These are phyloP conservation scores for Dalbergia oliveri DNA, from an alignment of 306 rosid genomes.

Conservation along the genomic window DNA sequence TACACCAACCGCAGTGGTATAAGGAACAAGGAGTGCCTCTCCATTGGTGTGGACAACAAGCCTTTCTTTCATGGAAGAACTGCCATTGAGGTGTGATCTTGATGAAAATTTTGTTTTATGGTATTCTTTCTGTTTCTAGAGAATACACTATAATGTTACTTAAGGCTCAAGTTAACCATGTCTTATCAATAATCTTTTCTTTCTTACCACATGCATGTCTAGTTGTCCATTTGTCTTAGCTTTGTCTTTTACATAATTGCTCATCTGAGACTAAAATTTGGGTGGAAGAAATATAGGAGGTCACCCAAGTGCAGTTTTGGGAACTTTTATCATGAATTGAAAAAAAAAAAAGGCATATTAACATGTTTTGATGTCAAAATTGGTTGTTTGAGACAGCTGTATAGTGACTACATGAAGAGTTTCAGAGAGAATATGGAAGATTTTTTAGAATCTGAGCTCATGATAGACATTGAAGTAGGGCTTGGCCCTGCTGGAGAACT, in stretches of 20 bases:
- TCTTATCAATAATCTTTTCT: too few relatives aligned
- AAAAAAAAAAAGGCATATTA: not conserved
- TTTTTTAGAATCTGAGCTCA: slow-evolving; percentile 70
- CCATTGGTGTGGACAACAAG: slow-evolving; percentile 73
- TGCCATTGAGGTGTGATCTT: slow-evolving; percentile 74
- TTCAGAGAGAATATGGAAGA: slow-evolving; percentile 83
- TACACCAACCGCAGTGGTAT: slow-evolving; percentile 68
- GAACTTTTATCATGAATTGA: too few relatives aligned
- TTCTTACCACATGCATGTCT: too few relatives aligned
- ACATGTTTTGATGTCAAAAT: slow-evolving; percentile 24
- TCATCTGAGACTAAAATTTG: too few relatives aligned
- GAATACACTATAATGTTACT: too few relatives aligned
- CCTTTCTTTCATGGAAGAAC: slow-evolving; percentile 80
- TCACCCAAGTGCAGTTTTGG: too few relatives aligned
- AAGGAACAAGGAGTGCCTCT: slow-evolving; percentile 73
- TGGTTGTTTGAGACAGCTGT: slow-evolving; percentile 55
- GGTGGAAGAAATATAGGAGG: too few relatives aligned
- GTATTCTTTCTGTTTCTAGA: not conserved
- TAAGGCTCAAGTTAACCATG: too few relatives aligned
- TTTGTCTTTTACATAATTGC: too few relatives aligned
- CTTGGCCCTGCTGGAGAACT: slow-evolving; percentile 97
- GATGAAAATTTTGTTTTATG: not conserved
- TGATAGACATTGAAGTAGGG: slow-evolving; percentile 91
- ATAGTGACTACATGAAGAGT: slow-evolving; percentile 79
- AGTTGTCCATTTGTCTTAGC: too few relatives aligned